Base-by-base conservation (phyloP, 345 rosid species). In the Syzygium grande region DNA sequence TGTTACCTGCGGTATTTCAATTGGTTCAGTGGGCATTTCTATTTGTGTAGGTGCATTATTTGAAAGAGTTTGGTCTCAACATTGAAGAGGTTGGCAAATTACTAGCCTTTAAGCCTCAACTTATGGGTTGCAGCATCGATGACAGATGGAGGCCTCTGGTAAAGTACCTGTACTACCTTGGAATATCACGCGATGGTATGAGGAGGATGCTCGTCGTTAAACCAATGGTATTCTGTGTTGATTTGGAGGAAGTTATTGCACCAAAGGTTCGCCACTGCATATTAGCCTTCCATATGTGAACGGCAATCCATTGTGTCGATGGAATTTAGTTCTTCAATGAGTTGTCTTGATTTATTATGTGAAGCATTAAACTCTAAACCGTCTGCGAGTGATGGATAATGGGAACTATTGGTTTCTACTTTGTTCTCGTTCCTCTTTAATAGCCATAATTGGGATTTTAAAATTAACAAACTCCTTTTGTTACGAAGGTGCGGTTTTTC, bases 71-170 rank as follows among this genome's bases (percentile, higher is more conserved):
- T 91, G 99, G 98, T 87, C 95, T 97, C 88, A 91, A 87, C 86
- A 90, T 89, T 46, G 94, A 96, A 91, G 95, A 94, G 14, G 95
- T 95, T 52, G 98, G 99, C 88, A 95, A 90, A 92, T 90, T 96
- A 80, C 89, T 97, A 80, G 98, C 99, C 43, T 97, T 95, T 90
- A 94, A 91, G 93, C 99, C 99, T 84, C 95, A 94, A 46, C 91
- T 97, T 88, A 95, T 97, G 98, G 93, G 94, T 84, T 94, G 99
- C 87, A 91, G 97, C 87, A 95, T 95, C 25, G 98, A 95, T 89
- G 96, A 94, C 88, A 93, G 92, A 88, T 97, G 98, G 99, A 96
- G 94, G 92, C 99, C 99, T 90, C 92, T 96, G 51, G 94, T 96
- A 59, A 95, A 95, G 90, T 96, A 96, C 77, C 88, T 97, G 55